Base-by-base conservation (phyloP, 2,329 filamentous ascomycete species). In the Emergomyces orientalis region DNA sequence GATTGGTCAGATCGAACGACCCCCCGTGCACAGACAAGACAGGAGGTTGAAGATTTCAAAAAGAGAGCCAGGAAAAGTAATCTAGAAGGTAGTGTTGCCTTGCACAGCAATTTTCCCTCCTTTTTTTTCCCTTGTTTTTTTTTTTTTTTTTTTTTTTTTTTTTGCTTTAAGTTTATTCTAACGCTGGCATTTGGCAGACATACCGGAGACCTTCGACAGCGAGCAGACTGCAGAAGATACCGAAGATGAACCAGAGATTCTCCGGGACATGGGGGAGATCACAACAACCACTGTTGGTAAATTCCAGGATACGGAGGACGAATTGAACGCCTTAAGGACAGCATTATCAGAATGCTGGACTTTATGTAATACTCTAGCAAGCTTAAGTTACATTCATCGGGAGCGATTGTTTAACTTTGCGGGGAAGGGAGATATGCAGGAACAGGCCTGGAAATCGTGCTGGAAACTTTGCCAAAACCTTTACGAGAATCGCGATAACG, bases 261-360 rank as follows among this genome's bases (percentile, higher is more conserved):
- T 70, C 60, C 64, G 72, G 39, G 57, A 63, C 22, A 59, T 66
- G 27, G 55, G 51, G 14, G 67, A 69, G 45, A 68, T 60, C 52
- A 66, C 70, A 62, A 65, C 72, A 41, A 57, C 63, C 22, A 61
- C 67, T 27, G 56, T 79, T 73, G 76, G 75, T 25, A 73, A 69
- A 47, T 67, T 75, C 39, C 70, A 72, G 1, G 81, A 87, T 63
- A 80, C 80, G 37, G 81, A 86, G 62, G 78, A 84, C 55, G 81
- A 81, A 70, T 80, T 81, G 39, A 84, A 82, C 64, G 87, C 88
- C 8, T 78, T 96, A n/a, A 85, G 85, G 65, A 85, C 85, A 37
- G 90, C 91, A 2, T 80, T 97, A 19, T 85, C 88, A 65, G 90
- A 96, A 77, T 96, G 91, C 75, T 97, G 92, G 92, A 95, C 88